Conservation (phyloP, 1,139 yeast genomes). For the Geotrichum reessii region DNA sequence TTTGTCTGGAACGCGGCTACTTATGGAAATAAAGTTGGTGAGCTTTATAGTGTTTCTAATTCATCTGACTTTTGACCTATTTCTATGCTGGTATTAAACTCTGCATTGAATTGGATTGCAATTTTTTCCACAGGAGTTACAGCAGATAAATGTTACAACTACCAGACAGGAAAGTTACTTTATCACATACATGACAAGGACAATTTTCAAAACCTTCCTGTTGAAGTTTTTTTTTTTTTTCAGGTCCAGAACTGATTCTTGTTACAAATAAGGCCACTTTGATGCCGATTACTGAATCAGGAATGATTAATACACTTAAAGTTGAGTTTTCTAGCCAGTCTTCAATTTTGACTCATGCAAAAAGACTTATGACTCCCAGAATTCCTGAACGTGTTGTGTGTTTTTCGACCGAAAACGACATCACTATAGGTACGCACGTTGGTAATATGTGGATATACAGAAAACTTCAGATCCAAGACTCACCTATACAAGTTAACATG, state of each 20-base stretch:
- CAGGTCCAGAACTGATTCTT: slow-evolving; percentile 24
- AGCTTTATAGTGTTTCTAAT: slow-evolving; percentile 42
- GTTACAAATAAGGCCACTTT: slow-evolving; percentile 23
- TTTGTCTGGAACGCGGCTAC: slow-evolving; percentile 69
- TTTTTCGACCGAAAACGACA: slow-evolving; percentile 46
- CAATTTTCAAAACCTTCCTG: slow-evolving; percentile 18
- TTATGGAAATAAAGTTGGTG: slow-evolving; percentile 9
- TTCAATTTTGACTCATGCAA: slow-evolving; percentile 44
- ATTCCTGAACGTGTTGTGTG: slow-evolving; percentile 67
- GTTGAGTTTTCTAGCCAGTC: slow-evolving; percentile 17
- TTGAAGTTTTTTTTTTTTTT: slow-evolving; percentile 25
- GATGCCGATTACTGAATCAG: slow-evolving; percentile 23
- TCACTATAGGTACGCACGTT: slow-evolving; percentile 58
- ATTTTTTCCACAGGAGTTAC: slow-evolving; percentile 41
- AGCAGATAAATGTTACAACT: slow-evolving; percentile 23
- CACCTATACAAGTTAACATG: slow-evolving; percentile 18
- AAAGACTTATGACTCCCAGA: slow-evolving; percentile 60
- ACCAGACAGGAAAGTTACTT: slow-evolving; percentile 15
- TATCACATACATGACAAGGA: slow-evolving; percentile 19
- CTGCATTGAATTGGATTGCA: slow-evolving; percentile 55
- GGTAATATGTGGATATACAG: slow-evolving; percentile 64
- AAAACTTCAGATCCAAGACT: slow-evolving; percentile 43
- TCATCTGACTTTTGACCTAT: slow-evolving; percentile 61
- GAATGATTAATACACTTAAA: slow-evolving; percentile 15
- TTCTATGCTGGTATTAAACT: slow-evolving; percentile 53